A percentile compares a stretch with the other conserved stretches of the same genome.
Conservation (phyloP, 2,329 filamentous ascomycete species). For the Chaetomiaceae sp. region DNA sequence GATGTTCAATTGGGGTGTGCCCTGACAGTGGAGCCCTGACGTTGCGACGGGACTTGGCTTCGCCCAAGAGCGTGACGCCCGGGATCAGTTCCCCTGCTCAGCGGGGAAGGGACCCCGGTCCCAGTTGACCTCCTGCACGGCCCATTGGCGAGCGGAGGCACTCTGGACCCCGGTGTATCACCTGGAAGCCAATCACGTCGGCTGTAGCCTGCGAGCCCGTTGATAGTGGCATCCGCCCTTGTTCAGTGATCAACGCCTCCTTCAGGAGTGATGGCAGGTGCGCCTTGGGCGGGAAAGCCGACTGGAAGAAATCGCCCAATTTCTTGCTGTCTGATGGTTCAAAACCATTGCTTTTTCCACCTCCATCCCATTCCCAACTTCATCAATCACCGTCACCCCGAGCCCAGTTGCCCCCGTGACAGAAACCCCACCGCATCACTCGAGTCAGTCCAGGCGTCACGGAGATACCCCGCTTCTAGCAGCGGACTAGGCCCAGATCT, state of each 20-base stretch:
- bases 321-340: too few species aligned
- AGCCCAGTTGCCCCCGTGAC: conserved; percentile 1
- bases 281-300: not conserved
- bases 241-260: conserved; percentile 13
- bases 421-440: not conserved
- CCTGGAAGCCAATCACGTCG: conserved; percentile 18
- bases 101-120: conserved; percentile 9
- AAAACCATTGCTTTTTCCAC: not conserved
- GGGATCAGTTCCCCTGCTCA: conserved; percentile 11
- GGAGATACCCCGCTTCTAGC: conserved; percentile 14
- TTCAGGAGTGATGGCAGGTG: conserved; percentile 1
- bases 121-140: conserved; percentile 6
- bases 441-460: conserved; percentile 15
- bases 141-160: conserved; percentile 11
- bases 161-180: not conserved
- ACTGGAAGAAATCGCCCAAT: not conserved
- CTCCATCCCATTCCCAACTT: not conserved
- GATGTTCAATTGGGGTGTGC: conserved; percentile 12
- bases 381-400: not conserved
- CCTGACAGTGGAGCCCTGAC: conserved; percentile 21
- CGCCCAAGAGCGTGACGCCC: conserved; percentile 11
- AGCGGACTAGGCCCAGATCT: conserved; percentile 7
- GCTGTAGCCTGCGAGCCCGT: conserved; percentile 1
- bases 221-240: conserved; percentile 14
- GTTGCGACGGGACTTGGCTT: conserved; percentile 18